Evolutionary conservation across 2,329 filamentous ascomycete genomes (phyloP), one percentile per base, ranked within the genome.

Genomic region (Fusarium musae): DNA sequence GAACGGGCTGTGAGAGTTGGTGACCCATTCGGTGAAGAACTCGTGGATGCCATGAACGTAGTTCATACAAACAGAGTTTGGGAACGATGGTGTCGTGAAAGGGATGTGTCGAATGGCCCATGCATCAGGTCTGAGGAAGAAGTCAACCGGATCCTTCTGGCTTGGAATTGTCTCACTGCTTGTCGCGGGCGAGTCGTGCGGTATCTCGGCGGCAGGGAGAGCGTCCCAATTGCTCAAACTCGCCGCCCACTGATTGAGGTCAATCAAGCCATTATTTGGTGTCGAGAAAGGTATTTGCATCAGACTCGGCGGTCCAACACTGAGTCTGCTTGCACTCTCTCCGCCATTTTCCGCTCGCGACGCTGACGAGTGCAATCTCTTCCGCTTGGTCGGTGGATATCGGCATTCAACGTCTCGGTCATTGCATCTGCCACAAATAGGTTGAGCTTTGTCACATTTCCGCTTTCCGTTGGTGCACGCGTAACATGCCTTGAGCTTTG

Each of bases 401-500:
- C 64, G 42, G 13, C 66, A 69, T 6, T 69, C 57, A 1, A 63
- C 13, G 11, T 69, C 64, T n/a, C 64, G 42, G 19, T 69, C 66
- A 15, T 34, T 44, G 2, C 66, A 69, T 3, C 66, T 64, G 0
- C 64, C 42, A 26, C 66, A 69, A 1, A 42, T 4, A 7, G 66
- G 66, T 5, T 69, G 66, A 23, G 10, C 37, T n/a, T 44, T 69
- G 42, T 69, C 66, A 12, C 64, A 69, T 23, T 37, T 69, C 7
- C 64, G 26, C 13, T 69, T 69, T 5, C 66, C 64, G 3, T 12
- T 50, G 1, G 42, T 44, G 10, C 64, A 69, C 1, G 64, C 21
- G 23, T 23, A 56, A 2, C 66, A 69, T 0, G 64, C 66, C 12
- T 69, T 69, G 6, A 56, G 11, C 12, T 69, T 68, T 3, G 42